Conservation (phyloP, 306 rosid species). For the Crataegus laevigata region DNA sequence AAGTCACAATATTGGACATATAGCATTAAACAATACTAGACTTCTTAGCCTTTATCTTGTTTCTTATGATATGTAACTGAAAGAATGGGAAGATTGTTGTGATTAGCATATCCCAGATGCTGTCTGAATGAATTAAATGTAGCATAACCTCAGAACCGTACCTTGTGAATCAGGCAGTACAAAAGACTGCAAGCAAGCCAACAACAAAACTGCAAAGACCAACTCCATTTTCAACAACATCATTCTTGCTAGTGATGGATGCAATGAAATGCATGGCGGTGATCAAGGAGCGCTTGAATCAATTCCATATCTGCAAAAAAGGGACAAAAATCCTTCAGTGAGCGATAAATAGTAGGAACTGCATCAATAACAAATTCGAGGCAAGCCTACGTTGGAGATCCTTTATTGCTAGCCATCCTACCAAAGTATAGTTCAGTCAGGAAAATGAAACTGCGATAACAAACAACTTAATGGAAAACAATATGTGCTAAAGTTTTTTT, state of each 20-base stretch:
- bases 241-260: constrained; percentile 3
- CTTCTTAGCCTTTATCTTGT: not conserved
- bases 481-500: not conserved
- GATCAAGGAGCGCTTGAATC: constrained; percentile 14
- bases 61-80: not conserved
- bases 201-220: constrained; percentile 33
- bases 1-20: not conserved
- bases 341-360: constrained; percentile 9
- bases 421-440: not conserved
- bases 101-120: not conserved
- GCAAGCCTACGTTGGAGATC: not conserved
- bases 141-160: constrained; percentile 12
- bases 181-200: constrained; percentile 50
- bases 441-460: not conserved
- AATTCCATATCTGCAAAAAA: constrained; percentile 37
- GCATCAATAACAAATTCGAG: constrained; percentile 12
- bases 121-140: not conserved
- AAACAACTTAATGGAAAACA: not conserved
- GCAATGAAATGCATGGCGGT: constrained; percentile 17
- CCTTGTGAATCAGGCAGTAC: constrained; percentile 76
- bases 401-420: not conserved
- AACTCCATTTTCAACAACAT: constrained; percentile 54
- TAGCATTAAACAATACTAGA: not conserved
- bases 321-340: constrained; percentile 8
- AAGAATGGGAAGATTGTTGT: not conserved